Base-by-base conservation (phyloP, 2,329 filamentous ascomycete species). In the Juglanconis oblonga region DNA sequence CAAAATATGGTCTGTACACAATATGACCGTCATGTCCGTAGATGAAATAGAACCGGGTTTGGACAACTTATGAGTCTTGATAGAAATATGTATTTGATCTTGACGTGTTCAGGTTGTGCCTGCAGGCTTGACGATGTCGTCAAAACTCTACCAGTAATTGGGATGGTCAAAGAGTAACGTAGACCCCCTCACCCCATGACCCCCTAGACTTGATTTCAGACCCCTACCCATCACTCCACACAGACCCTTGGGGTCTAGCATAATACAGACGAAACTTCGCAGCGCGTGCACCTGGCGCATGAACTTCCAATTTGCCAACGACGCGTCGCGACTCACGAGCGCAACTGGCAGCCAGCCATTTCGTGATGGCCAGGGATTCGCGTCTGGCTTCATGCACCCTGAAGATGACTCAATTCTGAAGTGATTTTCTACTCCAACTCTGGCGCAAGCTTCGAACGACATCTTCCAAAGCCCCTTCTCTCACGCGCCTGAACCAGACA, bases 281-380 rank as follows among this genome's bases (percentile, higher is more conserved):
- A 24, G 17, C 17, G 17, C 17, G 13, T 10, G 53, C 31, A 56
- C 40, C 17, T 1, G 47, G 44, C 56, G 56, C 56, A 58, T 58
- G 56, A 58, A 58, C 33, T 24, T 38, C 49, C 52, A 52, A 53
- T 29, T 58, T 58, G 35, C 40, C 29, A 14, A 24, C 11, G 35
- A 42, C 56, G 50, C 56, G 56, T 53, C 56, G 56, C 56, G 56
- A 38, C 36, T 48, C 45, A 14, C 42, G 31, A 58, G 42, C 56
- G 42, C 50, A 48, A 48, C 45, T 36, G 8, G 47, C 38, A 48
- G 24, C 42, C 42, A 49, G 56, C 56, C 56, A 53, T 47, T 48
- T 53, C 31, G 40, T 9, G 14, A n/a, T 13, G 17, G 32, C n/a
- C 53, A 55, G 53, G 44, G 53, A 49, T 55, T 55, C 53, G 53